Base-by-base conservation (phyloP, 768 basidiomycete genomes). In the Mycena amicta region DNA sequence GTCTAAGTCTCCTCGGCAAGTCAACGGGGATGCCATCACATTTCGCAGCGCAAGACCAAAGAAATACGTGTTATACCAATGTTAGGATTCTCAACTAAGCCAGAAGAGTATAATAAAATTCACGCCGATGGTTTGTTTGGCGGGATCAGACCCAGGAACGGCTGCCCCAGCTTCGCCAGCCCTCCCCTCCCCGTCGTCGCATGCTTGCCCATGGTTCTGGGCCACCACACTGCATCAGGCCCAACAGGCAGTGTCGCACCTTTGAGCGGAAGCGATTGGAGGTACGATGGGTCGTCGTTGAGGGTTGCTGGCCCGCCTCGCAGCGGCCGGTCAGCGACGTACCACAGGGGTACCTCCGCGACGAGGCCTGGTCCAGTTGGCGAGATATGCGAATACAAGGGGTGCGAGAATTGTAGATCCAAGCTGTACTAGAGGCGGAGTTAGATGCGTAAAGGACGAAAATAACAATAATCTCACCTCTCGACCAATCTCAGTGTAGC, bases 341-440 rank as follows among this genome's bases (percentile, higher is more conserved):
- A 60, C 62, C 62, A 64, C 12, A 64, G 40, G 15, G 62, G 62
- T 26, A 64, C 62, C 49, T 64, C 62, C 4, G 62, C 59, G 28
- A 60, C 1, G 23, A 64, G 52, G 8, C 62, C 59, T 0, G 62
- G 62, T 12, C 62, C 62, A 3, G 62, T 60, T 4, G 62, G 62
- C 18, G 62, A 64, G 11, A 64, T 60, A 37, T 64, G 62, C 30
- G 59, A 57, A 27, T 60, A 64, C 22, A 60, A 56, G 15, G 55
- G 62, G 23, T 60, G 55, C 27, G 49, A 15, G 50, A 64, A 30
- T 27, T 57, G 62, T 28, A 64, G 40, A 41, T 64, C 53, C 25
- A 64, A 56, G 30, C 55, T 60, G 53, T 64, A 64, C 62, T 63
- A 33, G n/a, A n/a, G n/a, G n/a, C n/a, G n/a, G n/a, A n/a, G n/a